Conservation (phyloP, 805 yeast genomes). For the Wickerhamiella azymoides region DNA sequence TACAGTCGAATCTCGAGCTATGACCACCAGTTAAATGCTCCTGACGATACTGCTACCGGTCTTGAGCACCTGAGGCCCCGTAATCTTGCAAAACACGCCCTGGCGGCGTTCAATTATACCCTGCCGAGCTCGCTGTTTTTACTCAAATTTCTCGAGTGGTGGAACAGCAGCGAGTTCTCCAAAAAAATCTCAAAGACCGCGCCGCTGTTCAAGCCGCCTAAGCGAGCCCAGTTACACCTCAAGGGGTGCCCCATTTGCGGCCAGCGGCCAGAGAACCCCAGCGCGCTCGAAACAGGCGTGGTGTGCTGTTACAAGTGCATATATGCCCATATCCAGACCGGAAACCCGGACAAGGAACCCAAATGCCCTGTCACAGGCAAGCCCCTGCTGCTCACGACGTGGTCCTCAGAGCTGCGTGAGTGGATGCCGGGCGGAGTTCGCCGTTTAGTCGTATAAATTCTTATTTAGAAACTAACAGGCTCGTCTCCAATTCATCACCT, state of each 20-base stretch:
- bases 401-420: constrained; percentile 43
- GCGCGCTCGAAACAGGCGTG: constrained; percentile 80
- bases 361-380: constrained; percentile 76
- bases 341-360: constrained; percentile 39
- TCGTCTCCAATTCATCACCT: no score
- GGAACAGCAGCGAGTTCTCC: constrained; percentile 67
- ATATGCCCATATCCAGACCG: constrained; percentile 42
- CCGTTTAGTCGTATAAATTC: constrained; percentile 44
- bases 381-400: constrained; percentile 42
- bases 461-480: not conserved
- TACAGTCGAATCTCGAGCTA: constrained; percentile 42
- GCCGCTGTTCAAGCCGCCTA: constrained; percentile 14
- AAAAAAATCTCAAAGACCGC: constrained; percentile 14
- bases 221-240: constrained; percentile 14
- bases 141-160: constrained; percentile 84
- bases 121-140: constrained; percentile 74
- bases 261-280: constrained; percentile 48
- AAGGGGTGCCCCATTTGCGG: constrained; percentile 56
- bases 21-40: constrained; percentile 16
- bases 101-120: constrained; percentile 25
- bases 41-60: constrained; percentile 5
- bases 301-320: constrained; percentile 86
- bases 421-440: constrained; percentile 72
- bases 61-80: constrained; percentile 4
- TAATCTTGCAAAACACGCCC: not conserved